phyloP scores from a whole-genome alignment of 192 early-diverging fungal genomes.

The Cetraspora pellucida region DNA sequence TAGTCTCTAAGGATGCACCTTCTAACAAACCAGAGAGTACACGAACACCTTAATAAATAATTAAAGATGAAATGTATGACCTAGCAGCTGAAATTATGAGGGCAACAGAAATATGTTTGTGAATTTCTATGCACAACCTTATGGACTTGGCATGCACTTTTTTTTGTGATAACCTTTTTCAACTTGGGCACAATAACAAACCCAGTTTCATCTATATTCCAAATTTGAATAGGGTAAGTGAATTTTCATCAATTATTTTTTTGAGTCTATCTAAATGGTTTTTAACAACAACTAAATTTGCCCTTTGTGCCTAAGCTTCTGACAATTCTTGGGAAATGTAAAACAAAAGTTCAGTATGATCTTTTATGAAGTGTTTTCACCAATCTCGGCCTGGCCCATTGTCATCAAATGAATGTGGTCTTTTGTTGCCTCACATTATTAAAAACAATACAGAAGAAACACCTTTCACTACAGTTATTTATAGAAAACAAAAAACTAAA shows the following conservation, averaged over 20 bases:
- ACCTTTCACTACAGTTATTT: too few relatives aligned
- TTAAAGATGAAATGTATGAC: neutral
- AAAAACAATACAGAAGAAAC: too few relatives aligned
- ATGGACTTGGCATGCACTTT: neutral
- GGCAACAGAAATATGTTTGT: neutral
- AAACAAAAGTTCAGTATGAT: neutral
- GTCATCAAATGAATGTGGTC: neutral
- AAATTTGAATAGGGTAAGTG: neutral
- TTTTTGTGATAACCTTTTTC: neutral
- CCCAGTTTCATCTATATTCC: neutral
- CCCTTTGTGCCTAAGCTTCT: neutral
- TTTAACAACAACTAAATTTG: neutral
- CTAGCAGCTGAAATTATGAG: neutral
- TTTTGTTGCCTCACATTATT: too few relatives aligned
- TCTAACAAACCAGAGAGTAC: neutral
- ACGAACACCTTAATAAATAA: neutral
- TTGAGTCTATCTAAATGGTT: neutral
- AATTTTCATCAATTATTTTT: neutral
- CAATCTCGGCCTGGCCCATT: conserved; percentile 10
- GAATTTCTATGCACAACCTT: neutral
- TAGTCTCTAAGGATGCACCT: neutral
- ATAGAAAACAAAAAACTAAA: too few relatives aligned
- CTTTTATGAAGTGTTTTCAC: neutral
- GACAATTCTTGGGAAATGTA: neutral
- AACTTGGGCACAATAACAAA: neutral